Conservation (phyloP, 176 grass and related monocot species). For the Oryza meyeriana region DNA sequence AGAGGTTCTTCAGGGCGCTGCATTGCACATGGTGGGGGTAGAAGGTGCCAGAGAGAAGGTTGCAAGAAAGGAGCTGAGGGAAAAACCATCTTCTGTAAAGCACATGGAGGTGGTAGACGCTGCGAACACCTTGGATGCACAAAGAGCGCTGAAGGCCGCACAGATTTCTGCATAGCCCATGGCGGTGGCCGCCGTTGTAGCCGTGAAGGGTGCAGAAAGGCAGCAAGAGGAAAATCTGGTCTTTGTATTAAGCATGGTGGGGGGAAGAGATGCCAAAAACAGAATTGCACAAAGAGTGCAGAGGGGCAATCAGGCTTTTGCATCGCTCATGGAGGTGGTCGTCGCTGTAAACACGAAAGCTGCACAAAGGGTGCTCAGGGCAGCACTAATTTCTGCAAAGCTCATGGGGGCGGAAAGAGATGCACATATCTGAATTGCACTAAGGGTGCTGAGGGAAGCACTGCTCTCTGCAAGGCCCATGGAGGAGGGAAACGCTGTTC, state of each 20-base stretch:
- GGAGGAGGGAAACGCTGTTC: conserved; percentile 59
- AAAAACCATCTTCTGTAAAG: conserved; percentile 54
- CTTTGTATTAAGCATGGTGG: conserved; percentile 62
- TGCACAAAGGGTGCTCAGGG: conserved; percentile 58
- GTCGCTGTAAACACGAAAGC: conserved; percentile 43
- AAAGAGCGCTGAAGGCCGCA: conserved; percentile 52
- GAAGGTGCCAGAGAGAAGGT: conserved; percentile 53
- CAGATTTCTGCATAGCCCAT: conserved; percentile 55
- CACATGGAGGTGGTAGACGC: conserved; percentile 52
- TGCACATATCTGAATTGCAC: conserved; percentile 40
- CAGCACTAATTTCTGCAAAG: conserved; percentile 53
- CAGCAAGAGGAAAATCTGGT: conserved; percentile 58
- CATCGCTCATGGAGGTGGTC: conserved; percentile 60
- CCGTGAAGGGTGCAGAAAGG: conserved; percentile 39
- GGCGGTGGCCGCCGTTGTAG: conserved; percentile 54
- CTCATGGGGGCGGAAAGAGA: conserved; percentile 65
- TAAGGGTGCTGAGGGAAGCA: conserved; percentile 60
- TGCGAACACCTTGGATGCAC: conserved; percentile 54
- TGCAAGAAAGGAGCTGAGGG: conserved; percentile 57
- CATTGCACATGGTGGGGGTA: conserved; percentile 72
- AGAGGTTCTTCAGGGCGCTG: conserved; percentile 68
- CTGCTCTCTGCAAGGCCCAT: conserved; percentile 48
- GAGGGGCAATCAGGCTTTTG: conserved; percentile 57
- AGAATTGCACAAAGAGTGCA: conserved; percentile 53
- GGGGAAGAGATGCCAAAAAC: conserved; percentile 56